Base-by-base conservation (phyloP, 306 rosid species). In the Fagus crenata region DNA sequence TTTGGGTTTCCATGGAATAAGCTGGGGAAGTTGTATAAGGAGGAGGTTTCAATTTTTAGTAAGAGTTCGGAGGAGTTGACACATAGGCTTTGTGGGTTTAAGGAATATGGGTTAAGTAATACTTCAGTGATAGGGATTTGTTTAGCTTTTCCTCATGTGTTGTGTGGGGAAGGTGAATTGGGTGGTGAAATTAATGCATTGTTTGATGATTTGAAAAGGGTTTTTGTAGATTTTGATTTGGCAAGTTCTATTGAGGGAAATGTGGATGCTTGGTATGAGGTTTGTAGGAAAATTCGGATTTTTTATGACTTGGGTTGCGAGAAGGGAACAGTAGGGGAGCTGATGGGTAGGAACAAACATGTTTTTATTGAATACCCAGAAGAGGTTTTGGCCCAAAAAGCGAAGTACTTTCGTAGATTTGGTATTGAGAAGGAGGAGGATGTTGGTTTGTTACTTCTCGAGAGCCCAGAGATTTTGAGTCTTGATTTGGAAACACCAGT, bases 1-100 rank as follows among this genome's bases (percentile, higher is more conserved):
- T 93, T 83, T 67, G 98, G 98, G 71, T 91, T 93, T 81, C 98
- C 97, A 0, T 93, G 98, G 98, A 85, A 81, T 53, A 86, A 17
- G 83, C 78, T 93, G 69, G 98, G 98, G 58, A 65, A 72, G 53
- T 18, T 93, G 82, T 91, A 84, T 58, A 49, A 35, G 71, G 91
- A 86, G 80, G 86, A 84, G 67, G 49, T 39, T 71, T 87, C 74
- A 17, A 73, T 89, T 71, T 89, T 93, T 75, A 64, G 72, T 11
- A 71, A 56, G 61, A 83, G 82, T 79, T 36, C 67, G 0, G 42
- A 6, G 40, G 92, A 77, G 76, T 74, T 93, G 58, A 86, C 67
- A 42, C 80, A 59, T 46, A 84, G 73, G 88, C 89, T 93, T 32
- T 36, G 46, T 67, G 75, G 17, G 80, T 65, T 89, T 58, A 86